Conservation (phyloP, 2,329 filamentous ascomycete species). For the Ophiostoma sp. region DNA sequence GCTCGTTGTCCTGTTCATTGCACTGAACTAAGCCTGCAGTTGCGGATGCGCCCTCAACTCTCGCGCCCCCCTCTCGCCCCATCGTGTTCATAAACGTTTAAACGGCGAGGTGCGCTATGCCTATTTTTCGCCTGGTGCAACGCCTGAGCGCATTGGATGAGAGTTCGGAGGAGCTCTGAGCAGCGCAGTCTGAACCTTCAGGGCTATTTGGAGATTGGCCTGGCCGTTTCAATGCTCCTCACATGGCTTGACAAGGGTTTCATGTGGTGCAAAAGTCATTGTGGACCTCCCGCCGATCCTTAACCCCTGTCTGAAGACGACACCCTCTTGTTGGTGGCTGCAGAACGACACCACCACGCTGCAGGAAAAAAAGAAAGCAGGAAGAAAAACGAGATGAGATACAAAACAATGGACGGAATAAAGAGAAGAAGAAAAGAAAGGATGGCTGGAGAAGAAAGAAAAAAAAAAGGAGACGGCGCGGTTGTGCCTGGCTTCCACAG, state of each 20-base stretch:
- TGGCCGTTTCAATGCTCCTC: conserved; percentile 24
- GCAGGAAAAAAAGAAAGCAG: neutral
- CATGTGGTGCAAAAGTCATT: conserved; percentile 15
- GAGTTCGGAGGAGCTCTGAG: neutral
- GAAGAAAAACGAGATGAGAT: neutral
- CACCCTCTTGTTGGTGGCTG: conserved; percentile 1
- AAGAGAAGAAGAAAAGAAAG: neutral
- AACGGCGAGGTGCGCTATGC: neutral
- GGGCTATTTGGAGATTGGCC: conserved; percentile 7
- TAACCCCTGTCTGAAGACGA: conserved; percentile 19
- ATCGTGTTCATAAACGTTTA: neutral
- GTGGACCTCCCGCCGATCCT: neutral
- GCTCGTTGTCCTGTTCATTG: neutral
- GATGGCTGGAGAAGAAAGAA: neutral
- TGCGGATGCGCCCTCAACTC: neutral
- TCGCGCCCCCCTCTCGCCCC: neutral
- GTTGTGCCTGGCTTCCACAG: neutral
- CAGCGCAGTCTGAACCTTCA: neutral
- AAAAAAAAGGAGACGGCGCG: neutral
- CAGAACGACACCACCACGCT: conserved; percentile 5
- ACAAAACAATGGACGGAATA: neutral
- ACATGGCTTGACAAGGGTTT: conserved; percentile 28
- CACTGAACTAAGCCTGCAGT: neutral
- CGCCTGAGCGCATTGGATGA: neutral
- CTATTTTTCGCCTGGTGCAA: neutral